Evolutionary conservation across 495 filamentous ascomycete genomes (phyloP).

Genomic region (Podospora australis): DNA sequence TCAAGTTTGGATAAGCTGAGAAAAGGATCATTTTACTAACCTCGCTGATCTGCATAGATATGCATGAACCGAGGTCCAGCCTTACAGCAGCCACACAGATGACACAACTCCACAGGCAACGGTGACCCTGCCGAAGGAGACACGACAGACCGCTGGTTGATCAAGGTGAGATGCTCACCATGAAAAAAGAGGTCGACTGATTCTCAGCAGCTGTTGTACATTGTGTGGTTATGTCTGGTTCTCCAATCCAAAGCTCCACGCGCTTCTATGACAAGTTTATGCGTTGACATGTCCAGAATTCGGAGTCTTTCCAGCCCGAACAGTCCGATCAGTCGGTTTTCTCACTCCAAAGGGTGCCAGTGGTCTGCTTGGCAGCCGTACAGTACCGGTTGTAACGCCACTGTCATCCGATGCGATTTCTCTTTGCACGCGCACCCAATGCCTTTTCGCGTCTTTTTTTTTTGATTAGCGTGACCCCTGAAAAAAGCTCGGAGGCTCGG

Average conservation of each 20-base stretch:
- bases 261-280: too few relatives aligned
- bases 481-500: background rate
- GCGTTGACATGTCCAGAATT: background rate
- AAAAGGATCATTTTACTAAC: too few relatives aligned
- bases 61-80: background rate
- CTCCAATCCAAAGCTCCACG: too few relatives aligned
- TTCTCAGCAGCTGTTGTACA: background rate
- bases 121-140: background rate
- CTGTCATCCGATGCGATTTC: constrained; percentile 15
- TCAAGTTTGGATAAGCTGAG: background rate
- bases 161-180: too few relatives aligned
- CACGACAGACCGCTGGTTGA: too few relatives aligned
- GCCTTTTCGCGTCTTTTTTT: constrained; percentile 7
- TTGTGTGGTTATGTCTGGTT: background rate
- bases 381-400: constrained; percentile 16
- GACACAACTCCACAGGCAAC: too few relatives aligned
- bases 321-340: constrained; percentile 5
- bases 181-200: too few relatives aligned
- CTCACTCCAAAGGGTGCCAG: background rate
- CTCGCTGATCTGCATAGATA: background rate
- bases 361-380: background rate
- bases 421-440: background rate
- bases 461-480: constrained; percentile 13
- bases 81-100: background rate
- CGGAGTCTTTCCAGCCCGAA: background rate